Evolutionary conservation across 495 filamentous ascomycete species (phyloP), one percentile per base, ranked within the genome.

Genomic region (Penicillium coffeae): DNA sequence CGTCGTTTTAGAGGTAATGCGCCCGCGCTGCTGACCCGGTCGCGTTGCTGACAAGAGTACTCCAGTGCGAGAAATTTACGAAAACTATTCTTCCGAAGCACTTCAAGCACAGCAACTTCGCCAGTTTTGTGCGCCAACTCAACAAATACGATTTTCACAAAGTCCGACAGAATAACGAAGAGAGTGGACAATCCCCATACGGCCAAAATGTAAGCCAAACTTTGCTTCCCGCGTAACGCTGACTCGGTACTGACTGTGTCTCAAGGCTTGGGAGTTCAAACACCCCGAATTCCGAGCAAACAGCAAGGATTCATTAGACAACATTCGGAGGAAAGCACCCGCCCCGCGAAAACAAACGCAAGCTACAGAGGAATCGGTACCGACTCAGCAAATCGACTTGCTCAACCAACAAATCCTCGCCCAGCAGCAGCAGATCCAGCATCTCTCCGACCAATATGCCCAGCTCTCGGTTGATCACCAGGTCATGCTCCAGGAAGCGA

Each of bases 111-210:
- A 95, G 89, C 81, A 99, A 99, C 65, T 97, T 99, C 66, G 93
- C 94, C 35, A 95, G 90, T 72, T 99, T 99, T 57, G 93, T 99
- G 36, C 87, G 93, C 56, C 93, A 99, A 67, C 74, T 99, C 40
- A 99, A 99, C 75, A 99, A 99, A 65, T 99, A 95, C 68, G 93
- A 97, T 68, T 99, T 99, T 56, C 94, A 97, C 74, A 99, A 99
- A 77, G 93, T 99, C 38, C 82, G 93, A 54, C 90, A 96, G 62
- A 97, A 92, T 56, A 90, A 89, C 55, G 93, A 98, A 62, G 93
- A 96, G 59, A 91, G 78, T 58, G 88, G 89, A 38, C 86, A 90
- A 54, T 92, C 89, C 44, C 91, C 87, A 33, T 95, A 96, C 64
- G 91, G 92, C 22, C 77, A 88, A 55, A 89, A 90, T 71, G 92